Conservation (phyloP, 768 basidiomycete genomes). For the Fibroporia radiculosa region DNA sequence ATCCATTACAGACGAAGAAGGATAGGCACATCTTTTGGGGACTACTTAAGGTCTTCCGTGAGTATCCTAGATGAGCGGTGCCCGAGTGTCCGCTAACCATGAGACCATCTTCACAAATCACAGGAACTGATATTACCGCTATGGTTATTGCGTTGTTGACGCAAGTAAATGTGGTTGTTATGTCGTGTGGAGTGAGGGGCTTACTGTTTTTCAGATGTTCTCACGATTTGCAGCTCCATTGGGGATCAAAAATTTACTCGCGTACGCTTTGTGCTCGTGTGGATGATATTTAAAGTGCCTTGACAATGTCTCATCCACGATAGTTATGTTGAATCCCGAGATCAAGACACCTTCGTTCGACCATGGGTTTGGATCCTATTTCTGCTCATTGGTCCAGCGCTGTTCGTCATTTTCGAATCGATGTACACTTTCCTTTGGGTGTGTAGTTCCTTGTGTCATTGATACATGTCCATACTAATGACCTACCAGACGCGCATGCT, state of each 20-base stretch:
- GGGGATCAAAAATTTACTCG: neutral
- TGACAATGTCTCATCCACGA: neutral
- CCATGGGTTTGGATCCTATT: slow-evolving; percentile 67
- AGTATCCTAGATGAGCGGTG: no score
- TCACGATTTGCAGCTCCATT: slow-evolving; percentile 16
- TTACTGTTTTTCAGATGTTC: slow-evolving; percentile 10
- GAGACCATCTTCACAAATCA: no score
- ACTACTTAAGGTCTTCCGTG: slow-evolving; percentile 18
- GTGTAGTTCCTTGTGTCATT: neutral
- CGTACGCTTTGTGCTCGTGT: neutral
- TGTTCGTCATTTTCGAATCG: slow-evolving; percentile 39
- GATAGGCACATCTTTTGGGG: slow-evolving; percentile 24
- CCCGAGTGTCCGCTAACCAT: no score
- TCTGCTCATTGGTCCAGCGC: slow-evolving; percentile 40
- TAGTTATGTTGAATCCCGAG: slow-evolving; percentile 31
- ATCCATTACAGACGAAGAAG: slow-evolving; percentile 26
- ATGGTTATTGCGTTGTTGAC: neutral
- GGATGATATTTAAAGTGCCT: neutral
- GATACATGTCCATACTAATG: neutral
- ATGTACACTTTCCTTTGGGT: slow-evolving; percentile 36
- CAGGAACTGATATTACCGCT: neutral
- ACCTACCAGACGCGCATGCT: slow-evolving; percentile 26
- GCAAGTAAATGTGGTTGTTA: neutral
- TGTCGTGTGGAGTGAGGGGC: no score
- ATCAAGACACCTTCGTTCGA: slow-evolving; percentile 38